phyloP scores from a whole-genome alignment of 2,329 filamentous ascomycete genomes.

The Phaeosphaeriaceae sp. region DNA sequence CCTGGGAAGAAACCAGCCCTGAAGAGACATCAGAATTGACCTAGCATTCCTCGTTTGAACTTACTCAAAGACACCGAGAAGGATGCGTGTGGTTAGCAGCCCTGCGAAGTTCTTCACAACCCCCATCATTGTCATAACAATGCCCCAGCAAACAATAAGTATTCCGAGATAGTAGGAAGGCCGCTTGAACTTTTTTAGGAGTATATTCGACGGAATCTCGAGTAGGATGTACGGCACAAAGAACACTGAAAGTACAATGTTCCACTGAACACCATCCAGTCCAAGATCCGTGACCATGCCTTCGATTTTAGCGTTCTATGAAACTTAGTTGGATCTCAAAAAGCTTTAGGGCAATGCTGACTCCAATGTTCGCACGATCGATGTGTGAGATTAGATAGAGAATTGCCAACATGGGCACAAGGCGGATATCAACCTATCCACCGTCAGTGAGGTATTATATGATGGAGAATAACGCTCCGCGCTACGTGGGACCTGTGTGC shows the following conservation, averaged over 20 bases:
- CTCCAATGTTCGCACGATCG: slow-evolving; percentile 68
- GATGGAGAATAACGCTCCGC: no score
- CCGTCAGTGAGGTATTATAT: no score
- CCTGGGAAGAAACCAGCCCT: slow-evolving; percentile 44
- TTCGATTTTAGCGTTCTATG: slow-evolving; percentile 64
- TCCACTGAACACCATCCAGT: slow-evolving; percentile 63
- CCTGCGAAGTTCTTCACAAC: slow-evolving; percentile 28
- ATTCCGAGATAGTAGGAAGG: slow-evolving; percentile 39
- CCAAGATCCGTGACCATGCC: slow-evolving; percentile 65
- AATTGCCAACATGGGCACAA: slow-evolving; percentile 48
- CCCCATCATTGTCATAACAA: slow-evolving; percentile 36
- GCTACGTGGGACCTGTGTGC: no score
- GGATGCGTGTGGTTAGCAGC: slow-evolving; percentile 21
- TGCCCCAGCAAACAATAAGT: slow-evolving; percentile 35
- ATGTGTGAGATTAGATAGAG: slow-evolving; percentile 56
- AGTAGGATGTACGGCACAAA: slow-evolving; percentile 56
- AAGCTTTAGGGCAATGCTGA: no score
- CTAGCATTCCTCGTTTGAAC: no score
- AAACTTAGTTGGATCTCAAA: no score
- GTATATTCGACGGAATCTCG: slow-evolving; percentile 52
- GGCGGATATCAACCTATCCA: slow-evolving; percentile 28
- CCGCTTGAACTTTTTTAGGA: slow-evolving; percentile 42
- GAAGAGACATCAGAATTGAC: not conserved
- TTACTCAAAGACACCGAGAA: slow-evolving; percentile 37
- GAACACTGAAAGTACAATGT: slow-evolving; percentile 66